Evolutionary conservation across 2,329 filamentous ascomycete species (phyloP).

Genomic region (Lithohypha guttulata): DNA sequence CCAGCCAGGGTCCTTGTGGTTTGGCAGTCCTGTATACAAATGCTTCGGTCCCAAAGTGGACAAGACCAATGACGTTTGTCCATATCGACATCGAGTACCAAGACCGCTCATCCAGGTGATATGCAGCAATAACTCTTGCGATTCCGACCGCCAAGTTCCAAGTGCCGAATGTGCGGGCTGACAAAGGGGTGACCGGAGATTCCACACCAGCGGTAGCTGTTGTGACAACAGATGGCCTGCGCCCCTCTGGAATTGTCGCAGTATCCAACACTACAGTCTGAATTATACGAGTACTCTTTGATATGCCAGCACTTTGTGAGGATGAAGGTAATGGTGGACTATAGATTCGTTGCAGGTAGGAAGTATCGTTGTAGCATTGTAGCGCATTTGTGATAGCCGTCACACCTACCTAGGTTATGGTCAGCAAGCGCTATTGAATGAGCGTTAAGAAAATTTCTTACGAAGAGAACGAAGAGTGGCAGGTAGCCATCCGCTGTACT

Average conservation of each 20-base stretch:
- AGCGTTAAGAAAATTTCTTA: slow-evolving; percentile 7
- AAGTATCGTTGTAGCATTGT: slow-evolving; percentile 69
- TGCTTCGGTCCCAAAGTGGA: slow-evolving; percentile 73
- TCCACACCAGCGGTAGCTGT: slow-evolving; percentile 1
- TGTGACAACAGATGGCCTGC: slow-evolving; percentile 30
- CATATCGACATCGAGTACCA: slow-evolving; percentile 72
- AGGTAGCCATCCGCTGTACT: slow-evolving; percentile 16
- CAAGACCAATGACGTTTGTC: slow-evolving; percentile 68
- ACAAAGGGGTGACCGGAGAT: slow-evolving; percentile 55
- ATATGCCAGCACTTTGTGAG: slow-evolving; percentile 26
- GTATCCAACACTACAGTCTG: slow-evolving; percentile 23
- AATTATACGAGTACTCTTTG: slow-evolving; percentile 40
- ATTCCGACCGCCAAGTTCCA: slow-evolving; percentile 74
- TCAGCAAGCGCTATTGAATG: neutral
- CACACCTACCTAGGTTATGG: slow-evolving; percentile 55
- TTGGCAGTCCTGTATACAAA: slow-evolving; percentile 65
- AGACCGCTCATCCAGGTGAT: slow-evolving; percentile 60
- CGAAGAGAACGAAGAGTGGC: slow-evolving; percentile 19
- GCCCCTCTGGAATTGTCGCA: slow-evolving; percentile 45
- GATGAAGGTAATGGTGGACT: slow-evolving; percentile 39
- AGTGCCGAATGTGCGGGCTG: slow-evolving; percentile 70
- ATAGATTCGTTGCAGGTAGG: slow-evolving; percentile 81
- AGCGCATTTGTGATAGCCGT: slow-evolving; percentile 75
- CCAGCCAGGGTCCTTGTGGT: slow-evolving; percentile 48
- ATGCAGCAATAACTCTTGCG: slow-evolving; percentile 72